A percentile compares a stretch with the other conserved stretches of the same genome.
Evolutionary conservation across 352 stramenopile species (phyloP).

Genomic region (Pythium oligandrum): DNA sequence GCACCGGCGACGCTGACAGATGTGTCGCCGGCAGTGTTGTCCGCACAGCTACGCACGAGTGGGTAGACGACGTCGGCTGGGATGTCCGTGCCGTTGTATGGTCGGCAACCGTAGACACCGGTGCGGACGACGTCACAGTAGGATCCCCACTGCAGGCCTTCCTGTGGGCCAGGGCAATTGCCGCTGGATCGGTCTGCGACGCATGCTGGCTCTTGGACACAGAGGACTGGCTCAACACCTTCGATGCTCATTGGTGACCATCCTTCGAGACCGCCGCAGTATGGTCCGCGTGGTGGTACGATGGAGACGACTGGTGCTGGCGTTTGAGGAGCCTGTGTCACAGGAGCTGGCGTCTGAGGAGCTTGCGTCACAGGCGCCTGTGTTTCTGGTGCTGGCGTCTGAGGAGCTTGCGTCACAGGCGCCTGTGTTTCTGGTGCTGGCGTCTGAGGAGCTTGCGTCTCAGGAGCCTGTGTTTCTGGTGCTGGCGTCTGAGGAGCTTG

Average conservation of each 20-base stretch:
- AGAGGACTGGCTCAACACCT: conserved; percentile 10
- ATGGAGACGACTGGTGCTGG: background rate
- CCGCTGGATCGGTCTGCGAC: conserved; percentile 4
- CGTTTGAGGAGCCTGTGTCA: background rate
- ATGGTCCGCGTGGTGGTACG: background rate
- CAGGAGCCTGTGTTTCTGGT: too few relatives aligned
- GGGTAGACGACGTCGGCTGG: conserved; percentile 10
- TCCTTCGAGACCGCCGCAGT: background rate
- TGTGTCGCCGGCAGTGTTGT: conserved; percentile 6
- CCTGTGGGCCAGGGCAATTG: conserved; percentile 9
- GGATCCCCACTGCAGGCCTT: conserved; percentile 5
- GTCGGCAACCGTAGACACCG: conserved; percentile 12
- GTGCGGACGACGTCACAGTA: conserved; percentile 16
- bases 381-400: too few relatives aligned
- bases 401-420: too few relatives aligned
- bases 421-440: too few relatives aligned
- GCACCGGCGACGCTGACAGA: conserved; percentile 10
- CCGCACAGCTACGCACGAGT: conserved; percentile 6
- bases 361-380: too few relatives aligned
- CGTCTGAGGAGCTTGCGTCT: too few relatives aligned
- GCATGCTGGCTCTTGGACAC: conserved; percentile 11
- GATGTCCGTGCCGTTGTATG: conserved; percentile 11
- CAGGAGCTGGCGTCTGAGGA: too few relatives aligned
- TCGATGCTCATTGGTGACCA: conserved; percentile 14
- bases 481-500: background rate